Percentiles rank a stretch among this genome's conserved stretches.
These are phyloP conservation scores for Fusarium duplospermum DNA, from an alignment of 2,329 filamentous ascomycete species.

Conservation along the genomic window DNA sequence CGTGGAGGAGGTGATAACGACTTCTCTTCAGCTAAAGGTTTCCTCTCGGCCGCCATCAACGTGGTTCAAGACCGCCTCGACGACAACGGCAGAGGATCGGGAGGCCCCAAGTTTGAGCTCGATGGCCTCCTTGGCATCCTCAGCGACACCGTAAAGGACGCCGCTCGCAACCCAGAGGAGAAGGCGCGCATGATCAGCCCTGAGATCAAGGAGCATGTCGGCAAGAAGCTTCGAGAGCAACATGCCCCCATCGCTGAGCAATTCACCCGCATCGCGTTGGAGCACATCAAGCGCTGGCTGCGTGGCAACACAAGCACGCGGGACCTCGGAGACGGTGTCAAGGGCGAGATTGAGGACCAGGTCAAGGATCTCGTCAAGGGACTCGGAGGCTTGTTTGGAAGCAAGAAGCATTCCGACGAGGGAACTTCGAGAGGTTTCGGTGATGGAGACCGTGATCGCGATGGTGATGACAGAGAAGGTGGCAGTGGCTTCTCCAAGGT, in stretches of 20 bases:
- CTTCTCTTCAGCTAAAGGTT: constrained; percentile 48
- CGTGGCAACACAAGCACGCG: constrained; percentile 55
- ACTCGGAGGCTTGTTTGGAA: constrained; percentile 55
- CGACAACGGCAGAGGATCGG: constrained; percentile 37
- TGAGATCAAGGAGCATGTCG: constrained; percentile 59
- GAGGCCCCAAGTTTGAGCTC: constrained; percentile 51
- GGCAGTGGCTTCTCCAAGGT: constrained; percentile 56
- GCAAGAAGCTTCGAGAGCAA: constrained; percentile 53
- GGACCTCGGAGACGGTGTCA: constrained; percentile 57
- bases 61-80: constrained; percentile 56
- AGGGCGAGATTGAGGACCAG: constrained; percentile 57
- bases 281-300: constrained; percentile 60
- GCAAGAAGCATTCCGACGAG: constrained; percentile 50
- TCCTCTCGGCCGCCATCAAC: constrained; percentile 56
- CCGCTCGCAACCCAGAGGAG: constrained; percentile 58
- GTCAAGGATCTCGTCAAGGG: constrained; percentile 59
- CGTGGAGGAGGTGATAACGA: constrained; percentile 42
- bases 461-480: constrained; percentile 43
- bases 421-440: constrained; percentile 47
- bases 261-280: constrained; percentile 59
- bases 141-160: constrained; percentile 58
- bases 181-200: constrained; percentile 58
- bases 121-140: constrained; percentile 57
- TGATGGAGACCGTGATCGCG: constrained; percentile 44
- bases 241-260: constrained; percentile 58